Base-by-base conservation (phyloP, 495 filamentous ascomycete genomes). In the Podospora didyma region DNA sequence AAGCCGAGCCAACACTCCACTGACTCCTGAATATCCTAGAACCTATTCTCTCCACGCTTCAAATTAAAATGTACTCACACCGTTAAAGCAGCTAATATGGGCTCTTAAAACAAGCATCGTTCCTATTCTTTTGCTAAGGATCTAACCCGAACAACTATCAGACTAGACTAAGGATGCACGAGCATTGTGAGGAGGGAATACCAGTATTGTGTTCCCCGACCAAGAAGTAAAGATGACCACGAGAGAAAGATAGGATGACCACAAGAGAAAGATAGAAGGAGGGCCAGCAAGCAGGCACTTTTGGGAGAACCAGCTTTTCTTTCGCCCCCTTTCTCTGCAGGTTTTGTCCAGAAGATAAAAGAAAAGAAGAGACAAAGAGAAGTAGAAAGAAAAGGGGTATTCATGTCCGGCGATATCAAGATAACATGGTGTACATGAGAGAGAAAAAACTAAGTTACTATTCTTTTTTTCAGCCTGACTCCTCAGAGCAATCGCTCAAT, bases 361-460 rank as follows among this genome's bases (percentile, higher is more conserved):
- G 22, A 56, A 49, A 12, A 17, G 9, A 31, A 47, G 41, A 51
- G 46, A 28, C 17, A 28, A 39, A 53, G 12, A 14, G n/a, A 42
- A 42, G 26, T 31, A 31, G 6, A 53, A 41, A 49, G 20, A 17
- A 58, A 59, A 21, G 22, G 63, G 63, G 60, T 63, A 65, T 65
- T 66, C 57, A 58, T 54, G 54, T 42, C 39, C 39, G 39, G n/a
- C 12, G 39, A 49, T 56, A 63, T 56, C 31, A 54, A 48, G 53
- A 57, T 51, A 67, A 60, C 59, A 54, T 60, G 54, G 51, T 60
- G 12, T 42, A 64, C 59, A 65, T 58, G 35, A 58, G 51, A 60
- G 56, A 44, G 34, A 7, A 49, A 54, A 56, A 54, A 20, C 31
- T 49, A 23, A 26, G 10, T n/a, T n/a, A n/a, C 46, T 26, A 23